phyloP scores from a whole-genome alignment of 768 basidiomycete genomes.

The Termitomyces sp. region DNA sequence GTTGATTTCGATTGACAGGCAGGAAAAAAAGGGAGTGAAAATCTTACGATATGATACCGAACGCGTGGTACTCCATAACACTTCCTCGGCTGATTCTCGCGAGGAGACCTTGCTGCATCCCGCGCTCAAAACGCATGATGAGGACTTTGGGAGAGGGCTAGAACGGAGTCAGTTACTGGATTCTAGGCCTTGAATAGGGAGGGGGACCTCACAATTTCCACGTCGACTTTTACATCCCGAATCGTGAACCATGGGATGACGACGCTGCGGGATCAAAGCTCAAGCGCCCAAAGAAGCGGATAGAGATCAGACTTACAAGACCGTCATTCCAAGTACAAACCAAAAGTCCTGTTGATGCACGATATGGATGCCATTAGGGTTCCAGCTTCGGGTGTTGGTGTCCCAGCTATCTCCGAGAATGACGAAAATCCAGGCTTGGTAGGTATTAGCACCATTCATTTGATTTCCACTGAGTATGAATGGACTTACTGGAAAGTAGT shows the following conservation, averaged over 20 bases:
- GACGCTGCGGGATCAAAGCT: slow-evolving; percentile 34
- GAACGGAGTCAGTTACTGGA: slow-evolving; percentile 1
- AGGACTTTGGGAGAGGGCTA: slow-evolving; percentile 81
- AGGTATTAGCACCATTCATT: slow-evolving; percentile 4
- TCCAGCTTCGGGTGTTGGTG: slow-evolving; percentile 48
- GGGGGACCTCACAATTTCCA: slow-evolving; percentile 56
- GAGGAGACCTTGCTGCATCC: slow-evolving; percentile 82
- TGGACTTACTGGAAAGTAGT: slow-evolving; percentile 43
- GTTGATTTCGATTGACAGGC: background rate
- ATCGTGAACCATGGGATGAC: slow-evolving; percentile 74
- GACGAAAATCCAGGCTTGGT: slow-evolving; percentile 61
- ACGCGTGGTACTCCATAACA: slow-evolving; percentile 81
- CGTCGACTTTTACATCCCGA: slow-evolving; percentile 68
- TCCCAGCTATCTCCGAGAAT: slow-evolving; percentile 66
- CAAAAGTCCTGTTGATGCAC: slow-evolving; percentile 73
- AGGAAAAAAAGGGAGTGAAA: background rate
- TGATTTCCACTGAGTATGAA: background rate
- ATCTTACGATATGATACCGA: slow-evolving; percentile 75
- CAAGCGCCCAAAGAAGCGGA: slow-evolving; percentile 6
- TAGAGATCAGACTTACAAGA: slow-evolving; percentile 42
- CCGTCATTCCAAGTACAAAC: slow-evolving; percentile 70
- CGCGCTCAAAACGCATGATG: slow-evolving; percentile 72
- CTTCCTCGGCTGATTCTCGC: slow-evolving; percentile 73
- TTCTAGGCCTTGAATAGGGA: slow-evolving; percentile 1
- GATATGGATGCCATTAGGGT: slow-evolving; percentile 51